Base-by-base conservation (phyloP, 176 grass and related monocot genomes). In the Zoysia japonica region DNA sequence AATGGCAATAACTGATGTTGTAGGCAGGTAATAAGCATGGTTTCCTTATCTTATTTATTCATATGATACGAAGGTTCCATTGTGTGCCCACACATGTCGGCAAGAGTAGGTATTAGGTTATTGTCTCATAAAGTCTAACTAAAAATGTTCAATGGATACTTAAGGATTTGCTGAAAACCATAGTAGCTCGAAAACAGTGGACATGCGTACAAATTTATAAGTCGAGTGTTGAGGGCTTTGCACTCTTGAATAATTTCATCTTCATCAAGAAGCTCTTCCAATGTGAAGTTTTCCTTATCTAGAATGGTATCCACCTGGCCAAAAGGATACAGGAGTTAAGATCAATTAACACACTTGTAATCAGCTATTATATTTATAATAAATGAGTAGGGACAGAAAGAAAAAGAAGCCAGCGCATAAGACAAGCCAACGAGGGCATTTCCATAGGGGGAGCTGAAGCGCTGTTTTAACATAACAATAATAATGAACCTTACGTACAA, bases 241-340 rank as follows among this genome's bases (percentile, higher is more conserved):
- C 93, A 97, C 80, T 97, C 93, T 79, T 97, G 93, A 73, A 97
- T 97, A 73, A 93, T 93, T 51, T 97, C 93, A 70, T 97, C 93
- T 84, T 97, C 93, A 2, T 97, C 93, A 28, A 97, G 93, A 88
- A 97, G 93, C 66, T 97, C 90, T 69, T 97, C 93, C 8, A 97
- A 80, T 28, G 87, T 97, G 74, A 97, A 97, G 70, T 75, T 97
- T 81, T 92, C 93, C 87, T 92, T 97, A 62, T 97, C 93, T 56
- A 97, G 89, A 79, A 97, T 97, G 65, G 85, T 88, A 80, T 97
- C 90, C 83, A 97, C 93, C 93, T 97, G 85, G 46, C 68, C 71
- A 75, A 82, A 15, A 75, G 60, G 39, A 79, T 17, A 70, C 19
- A 71, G 61, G n/a, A 56, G 15, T 28, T 28, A 28, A 28, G 28